Evolutionary conservation across 352 stramenopile genomes (phyloP), one percentile per base, ranked within the genome.

Genomic region (Globisporangium abappressorium): DNA sequence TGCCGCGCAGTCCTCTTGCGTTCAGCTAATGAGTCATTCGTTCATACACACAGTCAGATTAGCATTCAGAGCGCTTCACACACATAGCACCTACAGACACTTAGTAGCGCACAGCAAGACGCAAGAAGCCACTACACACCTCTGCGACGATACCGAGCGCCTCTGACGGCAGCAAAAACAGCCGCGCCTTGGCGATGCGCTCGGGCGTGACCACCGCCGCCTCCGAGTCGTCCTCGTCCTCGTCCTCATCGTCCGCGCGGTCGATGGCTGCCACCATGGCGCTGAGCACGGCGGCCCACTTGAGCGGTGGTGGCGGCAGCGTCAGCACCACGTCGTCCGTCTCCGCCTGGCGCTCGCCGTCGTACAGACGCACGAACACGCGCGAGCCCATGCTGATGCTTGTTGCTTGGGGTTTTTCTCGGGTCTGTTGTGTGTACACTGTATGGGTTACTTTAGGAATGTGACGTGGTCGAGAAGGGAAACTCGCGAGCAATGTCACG

Each of bases 291-390:
- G 76, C 71, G n/a, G 62, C 67, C 85, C 85, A 93, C 68, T 87
- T 88, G 64, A 93, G 80, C 57, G 85, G 82, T 49, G 85, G 74
- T 26, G 77, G 74, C 47, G 82, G 82, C 65, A 91, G 75, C 74
- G 87, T 79, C 62, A 93, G 68, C 60, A 93, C 78, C 70, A 91
- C 76, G 54, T 87, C 85, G 24, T 85, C 74, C 9, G 78, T 88
- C 64, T 93, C 85, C 62, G 65, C 65, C 62, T 80, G 74, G 59
- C 60, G 74, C 28, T 57, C 64, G 64, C 83, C 79, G 54, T 91
- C 81, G 63, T 87, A 91, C 28, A 93, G 78, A n/a, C 85, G 82
- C 66, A 93, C 85, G 70, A 91, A 93, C 62, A 93, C 85, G 67
- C 85, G 85, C 55, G 82, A 79, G 9, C 63, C 69, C 67, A 72